Evolutionary conservation across 768 basidiomycete genomes (phyloP), one percentile per base, ranked within the genome.

Genomic region (Tylopilus cervinicoccineus): DNA sequence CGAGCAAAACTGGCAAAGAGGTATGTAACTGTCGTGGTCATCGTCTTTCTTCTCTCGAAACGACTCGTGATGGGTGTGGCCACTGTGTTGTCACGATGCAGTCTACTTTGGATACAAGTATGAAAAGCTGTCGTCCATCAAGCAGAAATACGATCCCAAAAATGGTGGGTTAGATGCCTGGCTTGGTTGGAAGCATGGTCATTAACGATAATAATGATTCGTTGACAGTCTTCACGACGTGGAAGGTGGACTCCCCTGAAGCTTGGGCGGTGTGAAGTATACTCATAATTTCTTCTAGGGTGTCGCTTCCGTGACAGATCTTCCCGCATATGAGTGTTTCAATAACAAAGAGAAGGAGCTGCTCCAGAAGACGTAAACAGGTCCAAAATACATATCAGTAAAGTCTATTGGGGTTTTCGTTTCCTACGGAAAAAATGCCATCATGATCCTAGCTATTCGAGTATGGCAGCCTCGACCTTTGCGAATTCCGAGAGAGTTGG

Each of bases 81-180:
- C 5, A 28, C 22, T 13, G 19, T 31, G 11, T n/a, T 13, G 23
- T 39, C 27, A 11, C 0, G 22, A 13, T 23, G n/a, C 14, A 62
- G 57, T 40, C 17, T 62, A 59, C 33, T 59, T 61, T 26, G 51
- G 57, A 29, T 51, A 53, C 43, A 62, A 61, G 34, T 59, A 59
- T 26, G 31, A 47, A 3, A 17, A 28, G 5, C 29, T 62, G 19
- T 52, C 44, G 16, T 38, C 45, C 2, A 60, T 62, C 43, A 62
- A 60, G 22, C 56, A 50, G 50, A 59, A 51, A 37, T 61, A 60
- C 11, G 56, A 62, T 34, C 60, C 56, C 6, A 0, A 31, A 1
- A 61, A 62, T 17, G 52, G 60, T 58, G 38, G 40, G 56, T 46
- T 4, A 10, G 16, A n/a, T 9, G 5, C 20, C 22, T 24, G n/a